phyloP scores from a whole-genome alignment of 177 flowering plant genomes.

The Tripterygium wilfordii region DNA sequence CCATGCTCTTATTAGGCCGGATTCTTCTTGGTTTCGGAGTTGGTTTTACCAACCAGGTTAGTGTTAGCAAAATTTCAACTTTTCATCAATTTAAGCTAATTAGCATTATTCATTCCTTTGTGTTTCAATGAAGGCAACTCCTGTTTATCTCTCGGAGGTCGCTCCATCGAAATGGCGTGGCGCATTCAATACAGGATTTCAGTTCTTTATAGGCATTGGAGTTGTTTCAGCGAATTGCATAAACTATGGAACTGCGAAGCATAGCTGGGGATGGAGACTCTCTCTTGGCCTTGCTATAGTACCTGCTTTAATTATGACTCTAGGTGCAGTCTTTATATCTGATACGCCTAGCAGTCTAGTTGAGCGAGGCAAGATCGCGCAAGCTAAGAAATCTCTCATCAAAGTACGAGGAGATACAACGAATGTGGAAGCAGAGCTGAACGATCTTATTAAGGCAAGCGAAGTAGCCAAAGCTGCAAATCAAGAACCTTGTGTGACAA shows the following conservation, averaged over 20 bases:
- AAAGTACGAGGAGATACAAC: conserved; percentile 23
- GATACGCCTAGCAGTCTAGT: conserved; percentile 51
- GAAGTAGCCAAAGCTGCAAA: conserved; percentile 24
- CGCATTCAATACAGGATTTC: conserved; percentile 55
- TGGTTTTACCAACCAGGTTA: conserved; percentile 70
- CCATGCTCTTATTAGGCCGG: conserved; percentile 71
- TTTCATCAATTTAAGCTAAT: too few species aligned
- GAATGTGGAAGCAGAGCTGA: conserved; percentile 33
- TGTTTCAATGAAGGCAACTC: conserved; percentile 34
- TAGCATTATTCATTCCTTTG: too few species aligned
- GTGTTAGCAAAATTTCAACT: too few species aligned
- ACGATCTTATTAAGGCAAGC: conserved; percentile 31
- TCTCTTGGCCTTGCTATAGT: conserved; percentile 57
- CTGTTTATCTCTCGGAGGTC: conserved; percentile 53
- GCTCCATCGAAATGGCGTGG: conserved; percentile 64
- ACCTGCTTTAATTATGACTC: conserved; percentile 47
- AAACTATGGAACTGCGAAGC: conserved; percentile 37
- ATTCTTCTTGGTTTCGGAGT: conserved; percentile 67
- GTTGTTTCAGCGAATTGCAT: conserved; percentile 43
- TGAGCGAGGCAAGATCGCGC: conserved; percentile 32
- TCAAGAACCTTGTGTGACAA: conserved; percentile 35
- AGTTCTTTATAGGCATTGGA: conserved; percentile 49
- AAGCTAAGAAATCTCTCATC: conserved; percentile 34
- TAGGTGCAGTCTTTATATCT: conserved; percentile 40
- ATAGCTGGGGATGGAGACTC: conserved; percentile 57